Evolutionary conservation across 768 basidiomycete genomes (phyloP), one percentile per base, ranked within the genome.

Genomic region (Hygrocybe punicea): DNA sequence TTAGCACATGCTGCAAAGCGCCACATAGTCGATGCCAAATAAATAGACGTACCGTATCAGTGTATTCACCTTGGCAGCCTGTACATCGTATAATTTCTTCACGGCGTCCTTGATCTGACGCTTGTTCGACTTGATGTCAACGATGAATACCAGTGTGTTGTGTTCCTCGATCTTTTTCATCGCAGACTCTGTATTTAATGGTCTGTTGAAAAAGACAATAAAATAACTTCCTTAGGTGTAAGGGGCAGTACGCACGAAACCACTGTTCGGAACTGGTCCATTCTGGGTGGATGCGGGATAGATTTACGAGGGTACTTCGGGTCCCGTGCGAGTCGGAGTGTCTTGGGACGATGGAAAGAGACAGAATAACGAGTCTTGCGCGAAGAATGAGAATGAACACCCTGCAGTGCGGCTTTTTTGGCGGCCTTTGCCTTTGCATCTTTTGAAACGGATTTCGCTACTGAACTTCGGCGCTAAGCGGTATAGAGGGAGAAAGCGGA

Each of bases 101-200:
- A 99, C 94, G 2, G 97, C 97, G 67, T 98, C 93, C 85, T 94
- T 96, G 80, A 98, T 98, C 76, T 99, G 93, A 47, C 93, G 86
- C 84, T 99, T 99, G 86, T 97, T 99, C 64, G 93, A 79, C 72
- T 85, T 87, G 74, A 98, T 69, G 75, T 98, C 95, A 53, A 97
- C 94, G 59, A 98, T 87, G 81, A 98, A 99, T 58, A 99, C 97
- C 57, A 98, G 84, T 33, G 97, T 99, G 78, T 99, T 98, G 82
- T 98, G 87, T 76, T 98, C 96, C 82, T 99, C 96, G 57, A 99
- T 99, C 85, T 99, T 97, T 85, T 98, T 96, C 96, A 98, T 98
- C 60, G 96, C 95, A 11, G 85, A 88, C 76, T 98, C 95, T 14
- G 93, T 96, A 85, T 93, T 96, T 73, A 93, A 73, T 16, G 91